Percentiles rank a stretch among this genome's conserved stretches.
phyloP scores from a whole-genome alignment of 2,329 filamentous ascomycete species.

The Amylocarpus encephaloides region DNA sequence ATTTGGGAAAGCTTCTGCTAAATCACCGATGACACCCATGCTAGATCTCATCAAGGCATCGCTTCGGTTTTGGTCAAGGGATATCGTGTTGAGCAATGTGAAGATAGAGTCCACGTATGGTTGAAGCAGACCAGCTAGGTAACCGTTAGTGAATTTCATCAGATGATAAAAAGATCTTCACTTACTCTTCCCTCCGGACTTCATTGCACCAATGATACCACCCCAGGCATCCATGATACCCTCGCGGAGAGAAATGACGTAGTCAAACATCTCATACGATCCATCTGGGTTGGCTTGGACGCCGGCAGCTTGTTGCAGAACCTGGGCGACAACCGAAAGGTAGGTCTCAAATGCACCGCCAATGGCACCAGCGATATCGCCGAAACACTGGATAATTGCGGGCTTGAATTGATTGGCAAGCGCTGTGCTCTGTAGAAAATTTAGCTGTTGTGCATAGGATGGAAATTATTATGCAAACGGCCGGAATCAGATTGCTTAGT shows the following conservation, averaged over 20 bases:
- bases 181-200: constrained; percentile 69
- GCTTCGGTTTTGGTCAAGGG: constrained; percentile 77
- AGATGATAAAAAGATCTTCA: constrained; percentile 11
- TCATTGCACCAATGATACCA: constrained; percentile 92
- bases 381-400: constrained; percentile 94
- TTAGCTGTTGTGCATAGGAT: constrained; percentile 29
- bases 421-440: constrained; percentile 58
- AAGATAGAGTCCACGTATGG: constrained; percentile 83
- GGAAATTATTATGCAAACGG: background rate
- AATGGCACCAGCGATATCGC: constrained; percentile 94
- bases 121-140: constrained; percentile 60
- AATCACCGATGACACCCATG: constrained; percentile 96
- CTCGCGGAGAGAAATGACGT: constrained; percentile 88
- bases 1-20: constrained; percentile 87
- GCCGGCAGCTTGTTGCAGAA: constrained; percentile 84
- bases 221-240: constrained; percentile 99
- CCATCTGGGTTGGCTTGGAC: constrained; percentile 75
- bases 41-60: constrained; percentile 87
- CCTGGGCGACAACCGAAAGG: constrained; percentile 83
- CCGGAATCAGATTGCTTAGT: constrained; percentile 9
- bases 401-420: constrained; percentile 96
- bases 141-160: constrained; percentile 26
- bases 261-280: constrained; percentile 93
- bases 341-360: constrained; percentile 89
- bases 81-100: constrained; percentile 73